phyloP scores from a whole-genome alignment of 2,329 filamentous ascomycete species.

The Coniochaeta sp. region DNA sequence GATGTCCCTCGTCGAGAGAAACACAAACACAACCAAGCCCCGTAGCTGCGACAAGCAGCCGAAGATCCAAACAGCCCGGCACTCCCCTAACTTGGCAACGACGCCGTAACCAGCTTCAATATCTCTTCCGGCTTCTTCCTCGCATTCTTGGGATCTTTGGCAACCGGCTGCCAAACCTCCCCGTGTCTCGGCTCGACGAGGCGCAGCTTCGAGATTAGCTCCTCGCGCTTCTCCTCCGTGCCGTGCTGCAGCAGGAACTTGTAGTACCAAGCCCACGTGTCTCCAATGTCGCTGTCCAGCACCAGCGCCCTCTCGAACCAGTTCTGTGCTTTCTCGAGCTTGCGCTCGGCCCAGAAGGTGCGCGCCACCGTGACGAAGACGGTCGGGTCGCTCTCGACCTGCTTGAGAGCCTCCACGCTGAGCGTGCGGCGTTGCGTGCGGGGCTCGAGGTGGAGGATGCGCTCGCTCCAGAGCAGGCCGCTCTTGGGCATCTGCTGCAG shows the following conservation, averaged over 20 bases:
- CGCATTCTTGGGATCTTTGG: conserved; percentile 80
- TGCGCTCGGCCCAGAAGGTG: conserved; percentile 92
- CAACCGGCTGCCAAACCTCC: conserved; percentile 80
- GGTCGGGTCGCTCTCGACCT: conserved; percentile 84
- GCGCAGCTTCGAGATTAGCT: conserved; percentile 74
- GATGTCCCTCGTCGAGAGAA: not conserved
- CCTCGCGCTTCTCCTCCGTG: conserved; percentile 82
- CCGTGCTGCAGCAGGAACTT: conserved; percentile 90
- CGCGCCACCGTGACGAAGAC: conserved; percentile 88
- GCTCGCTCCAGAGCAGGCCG: conserved; percentile 85
- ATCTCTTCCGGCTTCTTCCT: conserved; percentile 71
- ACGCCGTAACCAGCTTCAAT: conserved; percentile 65
- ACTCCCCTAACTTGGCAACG: conserved; percentile 14
- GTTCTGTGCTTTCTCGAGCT: conserved; percentile 85
- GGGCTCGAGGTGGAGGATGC: conserved; percentile 88
- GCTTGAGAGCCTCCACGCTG: conserved; percentile 90
- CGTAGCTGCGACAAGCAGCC: not conserved
- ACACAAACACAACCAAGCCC: not conserved
- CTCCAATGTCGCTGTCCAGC: conserved; percentile 77
- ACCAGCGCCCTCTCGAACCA: conserved; percentile 98
- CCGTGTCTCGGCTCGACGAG: conserved; percentile 85
- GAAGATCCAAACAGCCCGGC: not conserved
- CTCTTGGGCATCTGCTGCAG: conserved; percentile 85
- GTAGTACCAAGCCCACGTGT: conserved; percentile 98
- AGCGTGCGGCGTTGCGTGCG: conserved; percentile 89